These are phyloP conservation scores for Hypoxylon sp. DNA, from an alignment of 2,329 filamentous ascomycete genomes.

Conservation along the genomic window DNA sequence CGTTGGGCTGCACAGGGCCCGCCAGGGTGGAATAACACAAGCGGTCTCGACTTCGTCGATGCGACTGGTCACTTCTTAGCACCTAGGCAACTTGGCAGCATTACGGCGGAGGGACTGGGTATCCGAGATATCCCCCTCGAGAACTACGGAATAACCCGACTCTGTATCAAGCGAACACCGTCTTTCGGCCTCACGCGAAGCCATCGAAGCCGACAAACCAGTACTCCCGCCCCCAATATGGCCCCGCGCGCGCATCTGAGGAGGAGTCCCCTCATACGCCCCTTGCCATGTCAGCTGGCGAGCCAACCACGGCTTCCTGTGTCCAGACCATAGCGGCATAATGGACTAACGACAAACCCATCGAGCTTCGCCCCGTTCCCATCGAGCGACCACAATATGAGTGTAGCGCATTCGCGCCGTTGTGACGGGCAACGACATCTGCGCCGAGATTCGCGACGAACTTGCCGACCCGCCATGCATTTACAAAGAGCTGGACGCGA, in stretches of 20 bases:
- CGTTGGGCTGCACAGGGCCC: conserved; percentile 2
- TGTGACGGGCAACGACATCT: conserved; percentile 79
- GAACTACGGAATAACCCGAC: neutral
- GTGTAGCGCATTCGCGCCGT: conserved; percentile 76
- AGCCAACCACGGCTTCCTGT: conserved; percentile 42
- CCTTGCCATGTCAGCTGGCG: conserved; percentile 43
- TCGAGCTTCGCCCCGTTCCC: conserved; percentile 67
- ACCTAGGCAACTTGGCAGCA: neutral
- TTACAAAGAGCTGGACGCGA: conserved; percentile 76
- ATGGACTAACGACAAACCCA: conserved; percentile 51
- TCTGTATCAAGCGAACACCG: too few species aligned
- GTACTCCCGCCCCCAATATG: conserved; percentile 3
- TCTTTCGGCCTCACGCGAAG: neutral
- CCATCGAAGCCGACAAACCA: conserved; percentile 1
- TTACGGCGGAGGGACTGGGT: neutral
- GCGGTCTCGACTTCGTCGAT: conserved; percentile 11
- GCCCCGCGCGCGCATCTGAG: neutral
- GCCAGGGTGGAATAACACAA: conserved; percentile 19
- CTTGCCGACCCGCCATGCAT: conserved; percentile 77
- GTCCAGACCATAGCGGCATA: conserved; percentile 45
- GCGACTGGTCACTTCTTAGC: conserved; percentile 24
- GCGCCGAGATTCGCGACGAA: conserved; percentile 76
- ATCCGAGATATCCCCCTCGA: neutral
- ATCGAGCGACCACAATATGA: conserved; percentile 77
- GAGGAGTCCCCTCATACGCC: conserved; percentile 38